These are phyloP conservation scores for Trichosporon sp. DNA, from an alignment of 1,284 basidiomycete genomes.

Conservation along the genomic window DNA sequence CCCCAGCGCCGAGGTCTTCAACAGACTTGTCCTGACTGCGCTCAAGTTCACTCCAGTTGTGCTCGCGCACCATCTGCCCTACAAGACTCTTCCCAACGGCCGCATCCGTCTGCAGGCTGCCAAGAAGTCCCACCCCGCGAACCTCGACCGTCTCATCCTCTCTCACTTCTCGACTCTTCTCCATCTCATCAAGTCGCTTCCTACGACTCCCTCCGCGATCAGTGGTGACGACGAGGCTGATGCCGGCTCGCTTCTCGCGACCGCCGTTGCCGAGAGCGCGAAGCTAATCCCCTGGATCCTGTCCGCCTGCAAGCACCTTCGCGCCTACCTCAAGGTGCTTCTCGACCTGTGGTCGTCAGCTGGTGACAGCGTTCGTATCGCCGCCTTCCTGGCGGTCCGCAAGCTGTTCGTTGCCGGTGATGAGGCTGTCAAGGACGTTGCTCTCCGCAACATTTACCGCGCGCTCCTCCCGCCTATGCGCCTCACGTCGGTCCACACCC, in stretches of 20 bases:
- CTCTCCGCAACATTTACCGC: slow-evolving; percentile 75
- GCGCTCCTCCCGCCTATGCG: slow-evolving; percentile 75
- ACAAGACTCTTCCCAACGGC: slow-evolving; percentile 76
- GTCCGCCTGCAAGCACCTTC: slow-evolving; percentile 77
- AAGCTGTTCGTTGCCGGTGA: slow-evolving; percentile 79
- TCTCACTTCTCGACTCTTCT: slow-evolving; percentile 86
- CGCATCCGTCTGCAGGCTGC: slow-evolving; percentile 64
- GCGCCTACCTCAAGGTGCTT: slow-evolving; percentile 82
- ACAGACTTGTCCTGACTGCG: slow-evolving; percentile 84
- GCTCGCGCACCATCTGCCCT: slow-evolving; percentile 82
- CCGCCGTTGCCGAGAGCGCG: slow-evolving; percentile 77
- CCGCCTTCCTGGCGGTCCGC: slow-evolving; percentile 83
- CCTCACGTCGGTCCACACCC: slow-evolving; percentile 78
- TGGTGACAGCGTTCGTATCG: slow-evolving; percentile 79
- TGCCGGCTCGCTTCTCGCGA: slow-evolving; percentile 61
- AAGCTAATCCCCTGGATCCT: slow-evolving; percentile 85
- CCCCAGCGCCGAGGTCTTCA: slow-evolving; percentile 86
- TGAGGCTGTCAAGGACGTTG: slow-evolving; percentile 77
- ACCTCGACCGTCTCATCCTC: slow-evolving; percentile 83
- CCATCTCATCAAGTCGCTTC: slow-evolving; percentile 75
- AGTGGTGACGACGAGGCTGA: slow-evolving; percentile 46
- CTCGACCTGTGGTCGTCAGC: slow-evolving; percentile 80
- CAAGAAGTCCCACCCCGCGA: slow-evolving; percentile 63
- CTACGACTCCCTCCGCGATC: slow-evolving; percentile 59
- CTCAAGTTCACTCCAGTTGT: slow-evolving; percentile 90